A percentile compares a stretch with the other conserved stretches of the same genome.
phyloP scores from a whole-genome alignment of 73 alveolate species.

The Paramecium caudatum region DNA sequence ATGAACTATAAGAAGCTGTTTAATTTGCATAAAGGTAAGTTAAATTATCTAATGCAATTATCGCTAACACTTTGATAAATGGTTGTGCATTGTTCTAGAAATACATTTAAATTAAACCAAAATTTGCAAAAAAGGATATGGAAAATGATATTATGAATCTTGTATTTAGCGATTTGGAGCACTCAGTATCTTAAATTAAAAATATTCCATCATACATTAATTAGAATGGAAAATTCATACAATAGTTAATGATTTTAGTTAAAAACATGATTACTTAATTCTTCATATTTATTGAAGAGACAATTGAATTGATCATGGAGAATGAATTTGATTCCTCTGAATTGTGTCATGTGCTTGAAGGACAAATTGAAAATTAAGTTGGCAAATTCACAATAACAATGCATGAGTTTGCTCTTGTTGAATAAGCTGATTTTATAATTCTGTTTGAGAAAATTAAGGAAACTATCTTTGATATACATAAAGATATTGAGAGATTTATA shows the following conservation, averaged over 20 bases:
- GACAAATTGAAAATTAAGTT: constrained; percentile 31
- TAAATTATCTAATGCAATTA: not conserved
- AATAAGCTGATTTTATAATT: constrained; percentile 52
- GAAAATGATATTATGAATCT: not conserved
- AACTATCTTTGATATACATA: constrained; percentile 14
- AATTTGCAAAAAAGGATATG: constrained; percentile 15
- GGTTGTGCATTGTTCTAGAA: not conserved
- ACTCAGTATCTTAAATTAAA: not conserved
- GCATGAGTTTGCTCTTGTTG: constrained; percentile 39
- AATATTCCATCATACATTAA: not conserved
- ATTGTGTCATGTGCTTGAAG: not conserved
- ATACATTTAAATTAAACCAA: constrained; percentile 4
- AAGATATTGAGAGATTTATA: constrained; percentile 48
- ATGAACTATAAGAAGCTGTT: constrained; percentile 3
- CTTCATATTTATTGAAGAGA: not conserved
- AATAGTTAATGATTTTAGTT: constrained; percentile 36
- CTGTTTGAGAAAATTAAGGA: constrained; percentile 53
- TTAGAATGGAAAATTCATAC: constrained; percentile 21
- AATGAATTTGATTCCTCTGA: constrained; percentile 13
- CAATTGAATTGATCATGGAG: constrained; percentile 5
- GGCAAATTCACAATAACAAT: constrained; percentile 13
- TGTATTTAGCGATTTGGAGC: constrained; percentile 5
- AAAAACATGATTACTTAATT: not conserved
- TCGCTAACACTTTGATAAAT: not conserved
- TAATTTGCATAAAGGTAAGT: not conserved